These are phyloP conservation scores for Fusarium oligoseptatum DNA, from an alignment of 2,329 filamentous ascomycete genomes.

Conservation along the genomic window DNA sequence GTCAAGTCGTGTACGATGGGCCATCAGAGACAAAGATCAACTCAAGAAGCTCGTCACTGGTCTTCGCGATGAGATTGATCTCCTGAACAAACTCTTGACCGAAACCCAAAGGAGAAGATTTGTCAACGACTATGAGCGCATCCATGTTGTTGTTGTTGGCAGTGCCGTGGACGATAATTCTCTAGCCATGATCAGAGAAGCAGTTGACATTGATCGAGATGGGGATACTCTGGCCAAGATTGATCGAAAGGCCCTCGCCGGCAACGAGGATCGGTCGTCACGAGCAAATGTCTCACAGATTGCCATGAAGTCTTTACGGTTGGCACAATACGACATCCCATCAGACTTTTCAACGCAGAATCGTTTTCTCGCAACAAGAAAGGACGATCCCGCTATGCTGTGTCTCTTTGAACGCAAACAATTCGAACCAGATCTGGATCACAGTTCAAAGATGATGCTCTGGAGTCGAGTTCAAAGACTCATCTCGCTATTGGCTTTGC, in stretches of 20 bases:
- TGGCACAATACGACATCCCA: not conserved
- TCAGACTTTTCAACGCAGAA: not conserved
- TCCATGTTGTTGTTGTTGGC: not conserved
- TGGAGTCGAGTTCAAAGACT: conserved; percentile 11
- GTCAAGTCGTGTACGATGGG: conserved; percentile 1
- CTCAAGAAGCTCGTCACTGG: conserved; percentile 1
- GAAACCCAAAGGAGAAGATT: not conserved
- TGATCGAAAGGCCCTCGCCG: not conserved
- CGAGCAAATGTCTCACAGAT: not conserved
- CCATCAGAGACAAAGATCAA: not conserved
- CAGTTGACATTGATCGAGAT: not conserved
- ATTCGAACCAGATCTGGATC: not conserved
- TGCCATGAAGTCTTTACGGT: not conserved
- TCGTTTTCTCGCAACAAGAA: not conserved
- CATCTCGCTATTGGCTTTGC: not conserved
- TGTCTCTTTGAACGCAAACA: not conserved
- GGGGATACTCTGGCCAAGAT: not conserved
- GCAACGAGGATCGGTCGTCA: not conserved
- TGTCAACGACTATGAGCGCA: not conserved
- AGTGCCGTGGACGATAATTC: conserved; percentile 1
- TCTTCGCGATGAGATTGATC: not conserved
- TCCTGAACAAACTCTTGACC: conserved; percentile 9
- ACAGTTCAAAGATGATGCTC: not conserved
- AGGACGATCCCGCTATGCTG: not conserved
- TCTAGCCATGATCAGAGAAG: not conserved